A percentile compares a stretch with the other conserved stretches of the same genome.
phyloP scores from a whole-genome alignment of 2,329 filamentous ascomycete species.

The Trichophyton benhamiae region DNA sequence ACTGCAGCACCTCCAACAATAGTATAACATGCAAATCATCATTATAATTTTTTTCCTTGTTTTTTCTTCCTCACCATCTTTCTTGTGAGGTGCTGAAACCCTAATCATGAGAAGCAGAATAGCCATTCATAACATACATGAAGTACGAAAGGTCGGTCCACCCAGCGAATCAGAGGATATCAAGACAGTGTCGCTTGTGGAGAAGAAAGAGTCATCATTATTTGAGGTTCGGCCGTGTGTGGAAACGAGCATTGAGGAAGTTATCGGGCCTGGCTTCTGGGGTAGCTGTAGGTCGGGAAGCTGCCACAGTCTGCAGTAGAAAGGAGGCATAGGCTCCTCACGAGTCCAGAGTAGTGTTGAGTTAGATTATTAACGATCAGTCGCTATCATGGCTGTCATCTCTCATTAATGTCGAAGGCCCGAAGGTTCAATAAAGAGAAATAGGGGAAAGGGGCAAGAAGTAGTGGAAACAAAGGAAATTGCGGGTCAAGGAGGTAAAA shows the following conservation, averaged over 20 bases:
- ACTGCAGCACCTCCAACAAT: conserved; percentile 1
- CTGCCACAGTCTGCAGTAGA: background rate
- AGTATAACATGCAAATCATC: background rate
- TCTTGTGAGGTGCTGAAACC: conserved; percentile 3
- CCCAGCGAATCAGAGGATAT: background rate
- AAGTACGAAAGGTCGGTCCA: background rate
- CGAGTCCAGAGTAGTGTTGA: background rate
- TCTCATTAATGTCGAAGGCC: conserved; percentile 1
- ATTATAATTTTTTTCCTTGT: background rate
- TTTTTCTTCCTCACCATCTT: background rate
- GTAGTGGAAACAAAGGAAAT: background rate
- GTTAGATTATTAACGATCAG: conserved; percentile 1
- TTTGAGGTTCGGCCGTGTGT: background rate
- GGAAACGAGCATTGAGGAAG: background rate
- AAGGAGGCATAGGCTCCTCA: background rate
- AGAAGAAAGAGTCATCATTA: background rate
- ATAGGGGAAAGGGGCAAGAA: background rate
- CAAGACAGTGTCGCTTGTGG: background rate
- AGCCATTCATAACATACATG: conserved; percentile 1
- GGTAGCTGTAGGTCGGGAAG: background rate
- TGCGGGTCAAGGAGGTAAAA: background rate
- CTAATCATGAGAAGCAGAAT: background rate
- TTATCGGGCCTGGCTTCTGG: background rate
- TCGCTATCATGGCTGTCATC: conserved; percentile 2
- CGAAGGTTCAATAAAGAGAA: background rate